Conservation (phyloP, 805 yeast genomes). For the Lipomyces anomalus region DNA sequence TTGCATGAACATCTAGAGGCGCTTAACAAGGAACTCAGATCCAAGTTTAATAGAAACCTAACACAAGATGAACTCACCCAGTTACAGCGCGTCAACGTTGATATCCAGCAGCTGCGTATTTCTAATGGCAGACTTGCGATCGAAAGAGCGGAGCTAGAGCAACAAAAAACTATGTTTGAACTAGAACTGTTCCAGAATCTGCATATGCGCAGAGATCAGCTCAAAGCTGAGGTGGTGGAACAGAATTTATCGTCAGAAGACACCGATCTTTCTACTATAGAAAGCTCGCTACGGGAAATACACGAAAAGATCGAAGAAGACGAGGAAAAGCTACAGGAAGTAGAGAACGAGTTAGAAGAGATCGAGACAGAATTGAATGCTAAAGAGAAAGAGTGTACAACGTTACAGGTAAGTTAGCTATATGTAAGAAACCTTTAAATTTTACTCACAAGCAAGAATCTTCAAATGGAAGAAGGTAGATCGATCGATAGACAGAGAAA, state of each 20-base stretch:
- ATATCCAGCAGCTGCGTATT: constrained; percentile 14
- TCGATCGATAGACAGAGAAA: constrained; percentile 59
- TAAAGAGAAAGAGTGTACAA: constrained; percentile 40
- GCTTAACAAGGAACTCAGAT: constrained; percentile 44
- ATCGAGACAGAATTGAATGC: constrained; percentile 27
- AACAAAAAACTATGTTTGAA: constrained; percentile 43
- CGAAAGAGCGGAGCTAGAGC: constrained; percentile 42
- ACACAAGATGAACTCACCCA: constrained; percentile 44
- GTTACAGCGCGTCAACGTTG: constrained; percentile 35
- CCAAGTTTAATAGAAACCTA: constrained; percentile 51
- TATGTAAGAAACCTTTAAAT: too few species aligned
- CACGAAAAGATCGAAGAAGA: constrained; percentile 29
- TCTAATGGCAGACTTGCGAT: constrained; percentile 39
- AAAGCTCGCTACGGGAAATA: constrained; percentile 6
- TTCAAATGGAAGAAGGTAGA: constrained; percentile 49
- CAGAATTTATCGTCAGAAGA: constrained; percentile 20
- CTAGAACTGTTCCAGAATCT: constrained; percentile 57
- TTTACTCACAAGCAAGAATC: constrained; percentile 51
- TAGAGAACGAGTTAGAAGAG: constrained; percentile 27
- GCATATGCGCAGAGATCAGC: constrained; percentile 46
- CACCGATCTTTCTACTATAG: constrained; percentile 29
- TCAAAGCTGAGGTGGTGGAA: constrained; percentile 28
- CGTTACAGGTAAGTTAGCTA: too few species aligned
- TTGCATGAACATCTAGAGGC: constrained; percentile 42
- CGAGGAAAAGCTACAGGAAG: constrained; percentile 29